A percentile compares a stretch with the other conserved stretches of the same genome.
Evolutionary conservation across 148 eudicot species (phyloP).

Genomic region (Mesembryanthemum crystallinum): DNA sequence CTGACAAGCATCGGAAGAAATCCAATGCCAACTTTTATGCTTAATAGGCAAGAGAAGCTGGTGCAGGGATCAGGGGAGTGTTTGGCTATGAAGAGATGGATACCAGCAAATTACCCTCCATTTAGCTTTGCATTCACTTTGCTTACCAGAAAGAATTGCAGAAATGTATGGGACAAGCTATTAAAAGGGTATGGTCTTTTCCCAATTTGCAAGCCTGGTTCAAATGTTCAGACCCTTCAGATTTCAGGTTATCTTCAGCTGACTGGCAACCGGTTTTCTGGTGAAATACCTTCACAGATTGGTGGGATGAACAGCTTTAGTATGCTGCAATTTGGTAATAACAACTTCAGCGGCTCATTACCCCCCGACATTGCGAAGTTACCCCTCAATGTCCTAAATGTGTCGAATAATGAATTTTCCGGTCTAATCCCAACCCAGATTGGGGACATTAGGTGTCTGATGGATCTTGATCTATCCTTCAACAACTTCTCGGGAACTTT

Average conservation of each 20-base stretch:
- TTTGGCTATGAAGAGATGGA: slow-evolving; percentile 82
- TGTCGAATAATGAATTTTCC: slow-evolving; percentile 56
- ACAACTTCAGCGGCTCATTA: slow-evolving; percentile 54
- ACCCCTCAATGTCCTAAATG: slow-evolving; percentile 65
- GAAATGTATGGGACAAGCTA: slow-evolving; percentile 65
- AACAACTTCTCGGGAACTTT: slow-evolving; percentile 88
- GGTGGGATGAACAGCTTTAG: slow-evolving; percentile 77
- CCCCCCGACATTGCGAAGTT: slow-evolving; percentile 54
- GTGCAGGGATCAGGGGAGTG: slow-evolving; percentile 78
- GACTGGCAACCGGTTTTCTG: slow-evolving; percentile 62
- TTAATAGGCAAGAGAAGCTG: slow-evolving; percentile 38
- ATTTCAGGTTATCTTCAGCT: slow-evolving; percentile 82
- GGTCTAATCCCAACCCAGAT: slow-evolving; percentile 59
- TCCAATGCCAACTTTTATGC: slow-evolving; percentile 50
- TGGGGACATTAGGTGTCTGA: slow-evolving; percentile 65
- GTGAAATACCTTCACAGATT: slow-evolving; percentile 60
- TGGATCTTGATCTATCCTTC: slow-evolving; percentile 71
- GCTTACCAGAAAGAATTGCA: slow-evolving; percentile 76
- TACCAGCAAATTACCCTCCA: slow-evolving; percentile 90
- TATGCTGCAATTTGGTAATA: slow-evolving; percentile 69
- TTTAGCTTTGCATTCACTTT: slow-evolving; percentile 77
- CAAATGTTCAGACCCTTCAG: slow-evolving; percentile 38
- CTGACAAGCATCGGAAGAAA: slow-evolving; percentile 59
- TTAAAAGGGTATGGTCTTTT: slow-evolving; percentile 80
- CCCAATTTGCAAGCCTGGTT: slow-evolving; percentile 55